Evolutionary conservation across 1,139 yeast genomes (phyloP).

Genomic region (Candida gigantensis): DNA sequence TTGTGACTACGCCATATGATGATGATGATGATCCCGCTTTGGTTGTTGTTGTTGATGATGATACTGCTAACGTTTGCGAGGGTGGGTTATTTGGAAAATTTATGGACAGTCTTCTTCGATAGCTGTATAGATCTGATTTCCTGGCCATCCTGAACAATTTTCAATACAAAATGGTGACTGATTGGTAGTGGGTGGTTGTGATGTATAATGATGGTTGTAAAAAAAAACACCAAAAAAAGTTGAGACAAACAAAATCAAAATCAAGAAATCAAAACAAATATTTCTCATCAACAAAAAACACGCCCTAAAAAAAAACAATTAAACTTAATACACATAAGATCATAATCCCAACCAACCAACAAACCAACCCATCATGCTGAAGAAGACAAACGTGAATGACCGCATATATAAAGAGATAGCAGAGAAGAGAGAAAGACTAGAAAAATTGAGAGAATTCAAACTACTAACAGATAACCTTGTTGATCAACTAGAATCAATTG

Average conservation of each 20-base stretch:
- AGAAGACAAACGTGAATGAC: slow-evolving; percentile 12
- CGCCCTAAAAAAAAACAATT: slow-evolving; percentile 2
- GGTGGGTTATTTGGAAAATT: slow-evolving; percentile 1
- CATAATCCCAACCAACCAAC: background rate
- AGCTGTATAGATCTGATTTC: slow-evolving; percentile 3
- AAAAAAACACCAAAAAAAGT: slow-evolving; percentile 6
- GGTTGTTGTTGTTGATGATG: too few species aligned
- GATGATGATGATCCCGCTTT: slow-evolving; percentile 1
- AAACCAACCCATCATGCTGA: slow-evolving; percentile 12
- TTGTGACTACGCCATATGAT: background rate
- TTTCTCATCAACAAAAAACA: slow-evolving; percentile 4
- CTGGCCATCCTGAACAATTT: slow-evolving; percentile 3
- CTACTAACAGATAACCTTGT: slow-evolving; percentile 49
- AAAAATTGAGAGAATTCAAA: slow-evolving; percentile 50
- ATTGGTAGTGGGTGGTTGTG: too few species aligned
- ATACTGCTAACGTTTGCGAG: background rate
- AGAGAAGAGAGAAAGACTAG: slow-evolving; percentile 55
- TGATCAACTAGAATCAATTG: slow-evolving; percentile 48
- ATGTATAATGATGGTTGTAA: background rate
- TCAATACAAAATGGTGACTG: too few species aligned
- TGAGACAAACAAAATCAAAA: slow-evolving; percentile 4
- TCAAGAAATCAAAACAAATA: slow-evolving; percentile 7
- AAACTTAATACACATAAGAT: background rate
- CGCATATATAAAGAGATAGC: slow-evolving; percentile 37
- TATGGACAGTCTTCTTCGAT: slow-evolving; percentile 1